Conservation (phyloP, 1,284 basidiomycete species). For the Microbotryum intermedium region DNA sequence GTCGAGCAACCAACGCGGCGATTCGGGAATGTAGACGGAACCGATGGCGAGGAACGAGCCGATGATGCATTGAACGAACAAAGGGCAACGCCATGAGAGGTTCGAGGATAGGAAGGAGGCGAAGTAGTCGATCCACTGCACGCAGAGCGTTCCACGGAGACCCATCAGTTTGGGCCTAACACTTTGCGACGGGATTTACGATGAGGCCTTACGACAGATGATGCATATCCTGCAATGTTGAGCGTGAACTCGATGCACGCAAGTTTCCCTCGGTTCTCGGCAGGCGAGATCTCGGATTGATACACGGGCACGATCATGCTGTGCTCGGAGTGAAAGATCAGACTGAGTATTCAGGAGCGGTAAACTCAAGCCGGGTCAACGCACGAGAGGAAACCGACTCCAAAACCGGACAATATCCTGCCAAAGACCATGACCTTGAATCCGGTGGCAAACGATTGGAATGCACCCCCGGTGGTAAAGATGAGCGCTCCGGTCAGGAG, state of each 20-base stretch:
- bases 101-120: conserved; percentile 59
- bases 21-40: conserved; percentile 82
- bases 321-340: conserved; percentile 2
- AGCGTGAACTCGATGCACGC: conserved; percentile 93
- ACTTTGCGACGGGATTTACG: not conserved
- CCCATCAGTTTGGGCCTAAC: not conserved
- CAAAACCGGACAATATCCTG: conserved; percentile 78
- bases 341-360: not conserved
- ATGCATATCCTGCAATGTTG: conserved; percentile 81
- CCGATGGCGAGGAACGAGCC: conserved; percentile 73
- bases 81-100: conserved; percentile 42
- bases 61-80: conserved; percentile 52
- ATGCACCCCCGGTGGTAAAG: conserved; percentile 77
- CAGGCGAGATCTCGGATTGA: conserved; percentile 92
- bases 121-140: conserved; percentile 87
- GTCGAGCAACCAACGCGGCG: conserved; percentile 90
- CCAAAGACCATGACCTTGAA: conserved; percentile 82
- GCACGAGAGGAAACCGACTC: conserved; percentile 84
- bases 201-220: conserved; percentile 66
- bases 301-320: conserved; percentile 97
- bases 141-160: no score
- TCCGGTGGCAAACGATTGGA: conserved; percentile 80
- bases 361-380: conserved; percentile 37
- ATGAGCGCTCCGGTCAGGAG: conserved; percentile 77
- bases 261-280: conserved; percentile 77